Percentiles rank a stretch among this genome's conserved stretches.
phyloP scores from a whole-genome alignment of 2,329 filamentous ascomycete genomes.

The Lachnellula hyalina region DNA sequence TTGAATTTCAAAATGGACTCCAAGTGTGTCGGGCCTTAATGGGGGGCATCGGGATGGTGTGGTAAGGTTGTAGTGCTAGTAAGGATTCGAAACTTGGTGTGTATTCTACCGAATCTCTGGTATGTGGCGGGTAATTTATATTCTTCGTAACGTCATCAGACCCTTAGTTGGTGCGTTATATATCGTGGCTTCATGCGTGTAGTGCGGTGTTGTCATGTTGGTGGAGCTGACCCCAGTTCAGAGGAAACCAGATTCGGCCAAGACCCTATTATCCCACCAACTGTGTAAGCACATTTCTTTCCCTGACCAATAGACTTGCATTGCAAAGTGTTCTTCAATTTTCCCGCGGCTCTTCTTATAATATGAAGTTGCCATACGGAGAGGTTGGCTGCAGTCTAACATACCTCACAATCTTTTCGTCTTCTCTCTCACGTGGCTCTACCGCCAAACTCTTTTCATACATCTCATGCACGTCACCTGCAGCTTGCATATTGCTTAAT shows the following conservation, averaged over 20 bases:
- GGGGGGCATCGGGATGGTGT: constrained; percentile 6
- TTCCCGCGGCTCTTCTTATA: constrained; percentile 11
- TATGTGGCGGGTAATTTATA: constrained; percentile 8
- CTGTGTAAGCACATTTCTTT: constrained; percentile 26
- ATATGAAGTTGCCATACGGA: constrained; percentile 18
- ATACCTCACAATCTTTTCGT: constrained; percentile 96
- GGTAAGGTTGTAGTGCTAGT: constrained; percentile 6
- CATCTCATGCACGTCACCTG: constrained; percentile 97
- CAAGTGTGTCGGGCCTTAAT: not conserved
- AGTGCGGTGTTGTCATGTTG: constrained; percentile 1
- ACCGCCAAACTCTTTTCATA: constrained; percentile 94
- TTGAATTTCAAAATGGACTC: not conserved
- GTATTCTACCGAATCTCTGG: constrained; percentile 13
- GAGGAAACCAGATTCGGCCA: constrained; percentile 57
- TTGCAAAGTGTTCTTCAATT: constrained; percentile 13
- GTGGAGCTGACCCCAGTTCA: constrained; percentile 25
- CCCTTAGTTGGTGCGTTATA: constrained; percentile 12
- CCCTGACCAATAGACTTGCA: constrained; percentile 11
- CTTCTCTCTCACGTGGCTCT: constrained; percentile 92
- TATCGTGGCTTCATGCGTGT: constrained; percentile 16
- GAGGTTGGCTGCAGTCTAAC: constrained; percentile 21
- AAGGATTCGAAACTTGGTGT: constrained; percentile 1
- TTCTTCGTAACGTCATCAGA: constrained; percentile 20
- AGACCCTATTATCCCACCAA: constrained; percentile 41
- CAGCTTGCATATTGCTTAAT: constrained; percentile 89